Evolutionary conservation across 1,284 basidiomycete species (phyloP), one percentile per base, ranked within the genome.

Genomic region (Ustilago shanxiensis): DNA sequence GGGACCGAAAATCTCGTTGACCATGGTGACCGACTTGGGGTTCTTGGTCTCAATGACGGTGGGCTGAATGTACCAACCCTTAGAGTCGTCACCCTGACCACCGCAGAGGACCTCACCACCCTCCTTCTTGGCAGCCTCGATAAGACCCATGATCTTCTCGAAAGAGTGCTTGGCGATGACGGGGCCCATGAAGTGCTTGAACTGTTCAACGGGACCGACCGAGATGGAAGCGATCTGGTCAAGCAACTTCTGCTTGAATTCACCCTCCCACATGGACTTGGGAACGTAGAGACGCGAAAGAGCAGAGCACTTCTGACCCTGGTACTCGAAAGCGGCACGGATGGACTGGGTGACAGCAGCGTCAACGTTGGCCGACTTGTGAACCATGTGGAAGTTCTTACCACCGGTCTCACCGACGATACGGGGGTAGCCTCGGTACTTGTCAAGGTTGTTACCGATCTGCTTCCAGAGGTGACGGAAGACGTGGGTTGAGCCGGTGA

Each of bases 291-390:
- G 86, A 56, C 96, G 90, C 6, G 95, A 95, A 31, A 97, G 90
- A 4, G 97, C 96, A 35, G 94, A 96, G 87, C 96, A 99, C 88
- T 99, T 99, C 86, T 99, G 97, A 53, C 94, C 95, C 88, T 95
- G 95, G 88, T 98, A 99, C 88, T 99, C 96, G 87, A 98, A 99
- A 0, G 92, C 95, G 24, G 90, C 93, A 66, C 96, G 90, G 79
- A 99, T 90, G 61, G 90, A 91, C 88, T 99, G 96, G 58, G 93
- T 85, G 58, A 94, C 96, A 35, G 95, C 94, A 73, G 95, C 94
- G 85, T 89, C 90, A 66, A 96, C 88, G 82, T 97, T 93, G 57
- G 95, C 95, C 16, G 91, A 92, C 61, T 90, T 89, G 88, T 98
- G 96, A 57, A 98, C 89, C 64, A 99, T 83, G 88, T 98, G 96